Conservation (phyloP, 371 early-diverging fungal genomes). For the Homolaphlyctis polyrhiza region DNA sequence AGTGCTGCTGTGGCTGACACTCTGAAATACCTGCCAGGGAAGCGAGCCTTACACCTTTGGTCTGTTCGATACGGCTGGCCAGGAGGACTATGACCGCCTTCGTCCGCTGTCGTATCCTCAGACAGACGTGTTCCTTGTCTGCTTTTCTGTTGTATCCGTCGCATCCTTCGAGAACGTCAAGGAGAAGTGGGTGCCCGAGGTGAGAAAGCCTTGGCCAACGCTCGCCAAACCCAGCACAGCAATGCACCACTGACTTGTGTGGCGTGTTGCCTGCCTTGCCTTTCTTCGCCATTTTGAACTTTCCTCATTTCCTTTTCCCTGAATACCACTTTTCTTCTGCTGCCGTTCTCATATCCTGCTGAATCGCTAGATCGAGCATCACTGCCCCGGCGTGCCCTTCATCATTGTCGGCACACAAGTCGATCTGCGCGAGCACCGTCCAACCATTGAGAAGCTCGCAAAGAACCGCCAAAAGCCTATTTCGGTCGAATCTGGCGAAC, state of each 20-base stretch:
- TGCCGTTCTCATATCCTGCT: constrained; percentile 81
- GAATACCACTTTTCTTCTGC: constrained; percentile 91
- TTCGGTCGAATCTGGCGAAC: constrained; percentile 73
- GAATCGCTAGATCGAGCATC: constrained; percentile 91
- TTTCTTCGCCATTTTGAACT: too few relatives aligned
- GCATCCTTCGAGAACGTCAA: constrained; percentile 78
- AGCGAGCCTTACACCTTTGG: constrained; percentile 76
- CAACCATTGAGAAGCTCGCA: constrained; percentile 73
- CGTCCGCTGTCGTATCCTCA: constrained; percentile 83
- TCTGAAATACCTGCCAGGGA: too few relatives aligned
- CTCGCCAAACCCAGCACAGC: too few relatives aligned
- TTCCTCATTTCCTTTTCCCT: too few relatives aligned
- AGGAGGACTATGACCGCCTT: constrained; percentile 81
- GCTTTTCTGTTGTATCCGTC: constrained; percentile 74
- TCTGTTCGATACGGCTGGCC: constrained; percentile 92
- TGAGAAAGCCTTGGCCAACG: too few relatives aligned
- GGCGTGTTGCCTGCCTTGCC: too few relatives aligned
- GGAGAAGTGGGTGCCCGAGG: constrained; percentile 54
- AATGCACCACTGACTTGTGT: too few relatives aligned
- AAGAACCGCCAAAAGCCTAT: constrained; percentile 84
- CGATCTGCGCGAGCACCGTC: constrained; percentile 88
- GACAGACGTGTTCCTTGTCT: constrained; percentile 84
- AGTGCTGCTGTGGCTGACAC: too few relatives aligned
- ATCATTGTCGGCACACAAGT: constrained; percentile 95
- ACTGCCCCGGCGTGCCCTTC: constrained; percentile 96